These are phyloP conservation scores for Colletotrichum lentis DNA, from an alignment of 2,329 filamentous ascomycete species.

Conservation along the genomic window DNA sequence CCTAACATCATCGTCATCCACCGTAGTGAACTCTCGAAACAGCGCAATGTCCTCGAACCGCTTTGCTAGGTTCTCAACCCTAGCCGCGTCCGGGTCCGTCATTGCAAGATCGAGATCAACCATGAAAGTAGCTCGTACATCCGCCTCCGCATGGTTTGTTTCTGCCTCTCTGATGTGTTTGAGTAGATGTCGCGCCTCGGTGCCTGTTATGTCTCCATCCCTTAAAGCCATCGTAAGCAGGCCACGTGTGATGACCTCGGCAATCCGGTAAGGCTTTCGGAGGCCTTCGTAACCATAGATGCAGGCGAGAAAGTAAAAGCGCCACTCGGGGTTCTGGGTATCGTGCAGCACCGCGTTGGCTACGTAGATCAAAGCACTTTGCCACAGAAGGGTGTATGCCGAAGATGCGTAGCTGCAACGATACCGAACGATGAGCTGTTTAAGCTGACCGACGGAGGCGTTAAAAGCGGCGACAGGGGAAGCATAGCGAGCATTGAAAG, in stretches of 20 bases:
- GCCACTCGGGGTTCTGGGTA: constrained; percentile 44
- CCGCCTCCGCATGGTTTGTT: constrained; percentile 37
- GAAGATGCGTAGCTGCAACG: constrained; percentile 47
- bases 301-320: constrained; percentile 50
- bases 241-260: constrained; percentile 46
- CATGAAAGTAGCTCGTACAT: constrained; percentile 50
- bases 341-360: constrained; percentile 49
- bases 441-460: constrained; percentile 51
- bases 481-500: constrained; percentile 44
- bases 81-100: constrained; percentile 47
- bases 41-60: constrained; percentile 48
- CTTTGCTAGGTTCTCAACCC: constrained; percentile 46
- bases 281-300: constrained; percentile 51
- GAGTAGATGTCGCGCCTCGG: constrained; percentile 46
- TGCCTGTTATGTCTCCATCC: constrained; percentile 44
- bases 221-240: constrained; percentile 50
- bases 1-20: constrained; percentile 4
- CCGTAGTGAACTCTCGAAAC: constrained; percentile 45
- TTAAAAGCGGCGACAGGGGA: constrained; percentile 46
- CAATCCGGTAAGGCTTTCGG: constrained; percentile 48
- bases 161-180: constrained; percentile 43
- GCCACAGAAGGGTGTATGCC: constrained; percentile 51
- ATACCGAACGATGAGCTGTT: constrained; percentile 50
- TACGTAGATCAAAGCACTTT: constrained; percentile 51
- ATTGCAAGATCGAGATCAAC: constrained; percentile 49